phyloP scores from a whole-genome alignment of 306 rosid genomes.

The Mimosa pudica region DNA sequence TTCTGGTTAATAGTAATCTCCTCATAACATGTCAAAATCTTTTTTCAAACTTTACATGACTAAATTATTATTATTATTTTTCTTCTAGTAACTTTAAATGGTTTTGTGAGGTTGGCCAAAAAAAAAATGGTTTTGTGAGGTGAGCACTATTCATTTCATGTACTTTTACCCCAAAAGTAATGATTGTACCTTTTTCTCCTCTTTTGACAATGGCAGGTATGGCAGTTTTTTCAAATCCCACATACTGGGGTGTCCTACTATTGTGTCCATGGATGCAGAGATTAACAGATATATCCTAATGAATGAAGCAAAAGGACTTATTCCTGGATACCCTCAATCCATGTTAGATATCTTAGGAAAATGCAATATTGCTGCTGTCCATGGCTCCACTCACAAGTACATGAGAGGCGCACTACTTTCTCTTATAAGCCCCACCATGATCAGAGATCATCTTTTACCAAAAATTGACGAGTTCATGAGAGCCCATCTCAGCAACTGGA shows the following conservation, averaged over 20 bases:
- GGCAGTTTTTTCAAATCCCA: conserved; percentile 98
- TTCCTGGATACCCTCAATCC: conserved; percentile 96
- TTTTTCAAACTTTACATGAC: conserved; percentile 23
- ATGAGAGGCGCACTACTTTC: conserved; percentile 88
- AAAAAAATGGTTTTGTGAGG: conserved; percentile 29
- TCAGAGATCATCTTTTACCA: conserved; percentile 73
- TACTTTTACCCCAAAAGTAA: conserved; percentile 44
- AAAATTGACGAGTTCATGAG: conserved; percentile 84
- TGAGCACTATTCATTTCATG: conserved; percentile 41
- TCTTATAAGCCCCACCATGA: conserved; percentile 70
- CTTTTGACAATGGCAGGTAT: conserved; percentile 59
- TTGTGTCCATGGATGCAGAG: conserved; percentile 97
- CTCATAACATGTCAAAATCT: conserved; percentile 17
- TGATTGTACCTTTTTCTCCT: conserved; percentile 30
- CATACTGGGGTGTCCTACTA: conserved; percentile 92
- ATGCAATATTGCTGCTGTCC: conserved; percentile 92
- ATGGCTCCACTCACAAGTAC: conserved; percentile 94
- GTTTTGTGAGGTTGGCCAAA: conserved; percentile 33
- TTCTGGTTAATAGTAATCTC: background rate
- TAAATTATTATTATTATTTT: conserved; percentile 1
- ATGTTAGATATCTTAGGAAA: conserved; percentile 91
- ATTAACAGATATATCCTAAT: conserved; percentile 77
- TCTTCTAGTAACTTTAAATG: conserved; percentile 39
- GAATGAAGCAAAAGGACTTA: conserved; percentile 93
- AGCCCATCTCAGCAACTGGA: conserved; percentile 67